Base-by-base conservation (phyloP, 148 eudicot genomes). In the Heliosperma pusillum region DNA sequence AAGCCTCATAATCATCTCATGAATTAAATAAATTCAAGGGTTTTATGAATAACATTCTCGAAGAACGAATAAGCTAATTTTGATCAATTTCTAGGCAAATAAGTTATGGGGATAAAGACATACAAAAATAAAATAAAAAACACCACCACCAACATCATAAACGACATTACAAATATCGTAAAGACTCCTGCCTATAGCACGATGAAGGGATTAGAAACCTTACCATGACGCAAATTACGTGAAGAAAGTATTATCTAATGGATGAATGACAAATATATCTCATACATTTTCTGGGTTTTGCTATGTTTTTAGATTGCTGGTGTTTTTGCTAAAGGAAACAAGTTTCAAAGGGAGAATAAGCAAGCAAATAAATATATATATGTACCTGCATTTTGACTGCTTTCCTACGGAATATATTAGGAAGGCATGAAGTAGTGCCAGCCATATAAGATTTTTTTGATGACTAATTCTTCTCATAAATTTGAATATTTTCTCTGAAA, bases 381-480 rank as follows among this genome's bases (percentile, higher is more conserved):
- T 17, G 8, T 52, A 90, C 98, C 96, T 90, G 83, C 63, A 78
- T 52, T 70, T 73, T 81, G 65, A 60, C 58, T 17, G 70, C 21
- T 81, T 77, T 90, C 70, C 82, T 86, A 36, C 91, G 84, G 58
- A 83, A 86, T 55, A 84, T 21, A 68, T 33, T 26, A 52, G 85
- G 87, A 71, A 85, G 72, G 70, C 87, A 82, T 26, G 77, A 72
- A 24, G 78, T 44, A 53, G 85, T 27, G 45, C 76, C 79, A 24
- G 83, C 87, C 82, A 80, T 80, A 77, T 55, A 68, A 69, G 45
- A 64, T 69, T 74, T 44, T 47, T 47, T 0, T 5, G 9, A 72
- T 47, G 68, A 67, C 55, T 64, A 6, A 25, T 55, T 69, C 69
- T 83, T 76, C 69, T 72, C 27, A 52, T 24, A 16, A 77, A 11